Base-by-base conservation (phyloP, 371 early-diverging fungal genomes). In the Mucor mucedo region DNA sequence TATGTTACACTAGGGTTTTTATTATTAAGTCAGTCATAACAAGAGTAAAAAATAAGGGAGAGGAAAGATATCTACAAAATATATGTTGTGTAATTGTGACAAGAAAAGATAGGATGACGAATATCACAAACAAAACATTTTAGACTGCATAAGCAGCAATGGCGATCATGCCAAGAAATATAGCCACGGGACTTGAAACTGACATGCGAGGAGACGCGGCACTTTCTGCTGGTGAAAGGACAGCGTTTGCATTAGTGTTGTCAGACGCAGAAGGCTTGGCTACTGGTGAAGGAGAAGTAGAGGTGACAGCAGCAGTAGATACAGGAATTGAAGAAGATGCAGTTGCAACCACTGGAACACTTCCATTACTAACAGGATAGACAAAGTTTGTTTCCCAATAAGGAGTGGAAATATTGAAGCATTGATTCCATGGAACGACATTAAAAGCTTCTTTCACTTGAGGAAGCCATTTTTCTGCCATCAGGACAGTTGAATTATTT, bases 351-450 rank as follows among this genome's bases (percentile, higher is more conserved):
- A 41, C 32, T n/a, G 47, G 32, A 39, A 14, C 48, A 39, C 32
- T 47, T 39, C 30, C 28, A 28, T 56, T 39, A 11, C 27, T 21
- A 16, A 30, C 52, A 48, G 83, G 75, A 56, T 83, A 80, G 5
- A 71, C 72, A 70, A 78, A 52, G 45, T 63, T 21, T 2, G 64
- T 61, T 66, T 86, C 84, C 68, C 70, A 73, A 60, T 84, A 86
- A 55, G 87, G 87, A 11, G 73, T 70, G 4, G 78, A 52, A 28
- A 84, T 77, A 50, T 78, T 74, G 32, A 78, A 62, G 47, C 84
- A 86, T 41, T 78, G 73, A 11, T 79, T 75, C 32, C 80, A 78
- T 10, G 82, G 84, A 59, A 84, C 68, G 16, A 82, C 80, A 39
- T 74, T 73, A 50, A 79, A 82, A 2, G 62, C 54, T 53, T 74